phyloP scores from a whole-genome alignment of 2,329 filamentous ascomycete species.

The Zarea fungicola region DNA sequence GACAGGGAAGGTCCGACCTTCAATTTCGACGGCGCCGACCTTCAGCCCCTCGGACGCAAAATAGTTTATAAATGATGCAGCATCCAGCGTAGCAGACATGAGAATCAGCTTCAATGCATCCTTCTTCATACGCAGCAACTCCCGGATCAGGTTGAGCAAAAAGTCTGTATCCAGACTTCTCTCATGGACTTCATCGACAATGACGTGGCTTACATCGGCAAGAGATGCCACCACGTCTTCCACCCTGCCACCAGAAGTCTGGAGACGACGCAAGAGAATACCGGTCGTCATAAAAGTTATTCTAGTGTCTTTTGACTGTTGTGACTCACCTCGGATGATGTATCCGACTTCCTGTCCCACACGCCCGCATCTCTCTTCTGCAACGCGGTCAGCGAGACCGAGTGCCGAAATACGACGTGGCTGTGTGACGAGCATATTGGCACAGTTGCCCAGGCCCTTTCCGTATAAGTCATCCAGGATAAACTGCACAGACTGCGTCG shows the following conservation, averaged over 20 bases:
- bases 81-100: constrained; percentile 95
- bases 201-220: constrained; percentile 86
- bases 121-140: constrained; percentile 68
- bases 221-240: constrained; percentile 77
- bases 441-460: constrained; percentile 65
- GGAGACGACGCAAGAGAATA: constrained; percentile 83
- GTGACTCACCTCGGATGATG: constrained; percentile 84
- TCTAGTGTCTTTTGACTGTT: constrained; percentile 66
- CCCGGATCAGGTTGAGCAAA: constrained; percentile 76
- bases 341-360: constrained; percentile 91
- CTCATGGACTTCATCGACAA: constrained; percentile 96
- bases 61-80: constrained; percentile 76
- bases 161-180: constrained; percentile 94
- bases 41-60: constrained; percentile 63
- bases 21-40: constrained; percentile 80
- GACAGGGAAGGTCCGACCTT: constrained; percentile 84
- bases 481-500: constrained; percentile 94
- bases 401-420: constrained; percentile 91
- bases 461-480: constrained; percentile 85
- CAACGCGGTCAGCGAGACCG: constrained; percentile 88
- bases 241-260: constrained; percentile 75
- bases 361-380: constrained; percentile 76
- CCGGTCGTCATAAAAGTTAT: constrained; percentile 96
- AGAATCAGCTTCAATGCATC: constrained; percentile 84
- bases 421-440: constrained; percentile 93